Evolutionary conservation across 129 eudicot genomes (phyloP).

Genomic region (Dittrichia graveolens): DNA sequence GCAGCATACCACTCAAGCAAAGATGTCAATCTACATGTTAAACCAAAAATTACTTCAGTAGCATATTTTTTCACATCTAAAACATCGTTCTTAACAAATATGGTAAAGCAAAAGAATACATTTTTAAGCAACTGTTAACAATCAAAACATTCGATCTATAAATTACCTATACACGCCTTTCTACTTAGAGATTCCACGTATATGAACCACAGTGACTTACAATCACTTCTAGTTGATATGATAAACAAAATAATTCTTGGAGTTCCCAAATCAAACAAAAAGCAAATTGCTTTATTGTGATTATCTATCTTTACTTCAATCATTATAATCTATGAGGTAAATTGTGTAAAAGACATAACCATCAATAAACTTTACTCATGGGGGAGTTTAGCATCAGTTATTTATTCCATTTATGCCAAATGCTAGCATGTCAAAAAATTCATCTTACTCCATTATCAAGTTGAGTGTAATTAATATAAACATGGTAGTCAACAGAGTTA

Average conservation of each 20-base stretch:
- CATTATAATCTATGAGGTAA: neutral
- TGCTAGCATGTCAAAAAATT: neutral
- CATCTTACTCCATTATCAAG: neutral
- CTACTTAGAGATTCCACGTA: too few relatives aligned
- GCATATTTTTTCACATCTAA: neutral
- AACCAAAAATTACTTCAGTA: conserved; percentile 4
- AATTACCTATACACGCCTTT: neutral
- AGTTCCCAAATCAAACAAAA: neutral
- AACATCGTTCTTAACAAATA: conserved; percentile 1
- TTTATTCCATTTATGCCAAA: neutral
- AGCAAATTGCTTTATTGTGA: neutral
- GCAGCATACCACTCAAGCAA: conserved; percentile 15
- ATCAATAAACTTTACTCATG: neutral
- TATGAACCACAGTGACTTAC: too few relatives aligned
- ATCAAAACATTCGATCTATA: conserved; percentile 13
- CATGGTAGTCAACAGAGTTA: neutral
- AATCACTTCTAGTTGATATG: neutral
- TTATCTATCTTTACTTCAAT: neutral
- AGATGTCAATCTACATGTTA: conserved; percentile 16
- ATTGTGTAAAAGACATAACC: conserved; percentile 5
- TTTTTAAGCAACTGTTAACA: conserved; percentile 13
- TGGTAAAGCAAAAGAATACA: conserved; percentile 20
- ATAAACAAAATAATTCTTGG: neutral
- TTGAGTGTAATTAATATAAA: conserved; percentile 2
- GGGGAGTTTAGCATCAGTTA: neutral